phyloP scores from a whole-genome alignment of 2,329 filamentous ascomycete genomes.

The Aureobasidium lini region DNA sequence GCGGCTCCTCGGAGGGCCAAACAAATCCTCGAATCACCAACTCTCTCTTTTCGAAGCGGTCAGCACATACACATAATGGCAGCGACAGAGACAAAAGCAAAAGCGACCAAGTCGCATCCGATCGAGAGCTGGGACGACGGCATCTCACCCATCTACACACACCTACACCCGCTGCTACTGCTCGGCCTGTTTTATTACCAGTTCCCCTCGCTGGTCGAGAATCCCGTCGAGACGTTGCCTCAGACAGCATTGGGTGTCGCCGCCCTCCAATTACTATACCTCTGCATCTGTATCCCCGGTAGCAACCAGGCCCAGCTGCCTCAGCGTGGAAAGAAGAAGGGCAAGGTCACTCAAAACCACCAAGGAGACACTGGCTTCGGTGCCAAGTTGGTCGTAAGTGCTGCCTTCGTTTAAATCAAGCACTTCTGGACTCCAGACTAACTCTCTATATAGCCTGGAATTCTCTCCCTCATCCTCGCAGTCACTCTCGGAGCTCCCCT shows the following conservation, averaged over 20 bases:
- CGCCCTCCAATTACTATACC: conserved; percentile 54
- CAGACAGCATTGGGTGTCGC: conserved; percentile 55
- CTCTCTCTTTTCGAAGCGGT: neutral
- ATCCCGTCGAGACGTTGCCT: conserved; percentile 60
- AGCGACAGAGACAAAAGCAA: conserved; percentile 3
- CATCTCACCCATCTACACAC: conserved; percentile 41
- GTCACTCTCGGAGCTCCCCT: conserved; percentile 50
- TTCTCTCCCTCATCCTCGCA: conserved; percentile 59
- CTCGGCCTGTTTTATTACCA: conserved; percentile 55
- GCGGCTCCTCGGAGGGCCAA: neutral
- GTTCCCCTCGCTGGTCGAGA: conserved; percentile 60
- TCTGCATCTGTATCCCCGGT: conserved; percentile 51
- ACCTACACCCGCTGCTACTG: conserved; percentile 62
- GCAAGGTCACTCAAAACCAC: conserved; percentile 48
- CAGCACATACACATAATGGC: conserved; percentile 5
- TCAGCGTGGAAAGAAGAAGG: conserved; percentile 38
- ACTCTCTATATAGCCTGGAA: conserved; percentile 47
- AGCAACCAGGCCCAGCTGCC: conserved; percentile 32
- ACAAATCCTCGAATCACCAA: neutral
- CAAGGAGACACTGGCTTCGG: conserved; percentile 31
- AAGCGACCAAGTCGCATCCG: conserved; percentile 16
- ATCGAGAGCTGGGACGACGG: conserved; percentile 25
- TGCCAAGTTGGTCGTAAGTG: conserved; percentile 36
- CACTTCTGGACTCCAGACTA: neutral
- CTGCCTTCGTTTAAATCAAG: neutral